Percentiles rank a stretch among this genome's conserved stretches.
These are phyloP conservation scores for Amylostereum chailletii DNA, from an alignment of 1,284 basidiomycete species.

Conservation along the genomic window DNA sequence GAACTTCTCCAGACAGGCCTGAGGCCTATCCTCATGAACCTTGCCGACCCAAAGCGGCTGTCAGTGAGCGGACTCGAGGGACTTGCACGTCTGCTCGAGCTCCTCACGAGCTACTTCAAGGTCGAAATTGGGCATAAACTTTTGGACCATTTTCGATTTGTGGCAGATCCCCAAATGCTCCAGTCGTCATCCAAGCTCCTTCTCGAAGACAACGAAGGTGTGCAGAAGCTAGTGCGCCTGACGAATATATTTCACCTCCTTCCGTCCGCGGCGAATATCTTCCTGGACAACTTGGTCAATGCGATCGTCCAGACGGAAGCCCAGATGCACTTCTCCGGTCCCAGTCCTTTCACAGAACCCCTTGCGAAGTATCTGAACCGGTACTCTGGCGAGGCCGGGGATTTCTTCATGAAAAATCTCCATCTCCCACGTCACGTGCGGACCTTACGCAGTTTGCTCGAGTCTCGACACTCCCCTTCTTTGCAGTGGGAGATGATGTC, in stretches of 20 bases:
- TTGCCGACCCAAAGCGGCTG: slow-evolving; percentile 92
- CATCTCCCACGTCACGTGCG: slow-evolving; percentile 68
- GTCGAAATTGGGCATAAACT: slow-evolving; percentile 99
- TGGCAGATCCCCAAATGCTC: slow-evolving; percentile 84
- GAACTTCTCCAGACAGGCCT: slow-evolving; percentile 93
- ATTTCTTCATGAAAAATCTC: slow-evolving; percentile 80
- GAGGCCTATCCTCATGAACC: slow-evolving; percentile 95
- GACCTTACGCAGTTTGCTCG: slow-evolving; percentile 75
- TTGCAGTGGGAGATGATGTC: slow-evolving; percentile 69
- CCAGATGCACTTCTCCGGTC: slow-evolving; percentile 82
- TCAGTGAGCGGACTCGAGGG: slow-evolving; percentile 95
- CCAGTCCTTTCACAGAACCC: slow-evolving; percentile 92
- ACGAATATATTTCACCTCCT: slow-evolving; percentile 97
- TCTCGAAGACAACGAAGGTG: slow-evolving; percentile 82
- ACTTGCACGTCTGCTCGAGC: slow-evolving; percentile 88
- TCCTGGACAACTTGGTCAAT: slow-evolving; percentile 81
- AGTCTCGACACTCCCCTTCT: slow-evolving; percentile 69
- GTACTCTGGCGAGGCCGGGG: slow-evolving; percentile 80
- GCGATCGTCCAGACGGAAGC: slow-evolving; percentile 92
- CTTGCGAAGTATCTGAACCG: slow-evolving; percentile 88
- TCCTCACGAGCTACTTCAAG: slow-evolving; percentile 99
- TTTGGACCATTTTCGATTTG: slow-evolving; percentile 88
- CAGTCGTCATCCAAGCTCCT: slow-evolving; percentile 72
- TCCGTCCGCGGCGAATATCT: slow-evolving; percentile 88
- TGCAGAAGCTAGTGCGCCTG: slow-evolving; percentile 88